Evolutionary conservation across 2,329 filamentous ascomycete species (phyloP).

Genomic region (Nakataea oryzae): DNA sequence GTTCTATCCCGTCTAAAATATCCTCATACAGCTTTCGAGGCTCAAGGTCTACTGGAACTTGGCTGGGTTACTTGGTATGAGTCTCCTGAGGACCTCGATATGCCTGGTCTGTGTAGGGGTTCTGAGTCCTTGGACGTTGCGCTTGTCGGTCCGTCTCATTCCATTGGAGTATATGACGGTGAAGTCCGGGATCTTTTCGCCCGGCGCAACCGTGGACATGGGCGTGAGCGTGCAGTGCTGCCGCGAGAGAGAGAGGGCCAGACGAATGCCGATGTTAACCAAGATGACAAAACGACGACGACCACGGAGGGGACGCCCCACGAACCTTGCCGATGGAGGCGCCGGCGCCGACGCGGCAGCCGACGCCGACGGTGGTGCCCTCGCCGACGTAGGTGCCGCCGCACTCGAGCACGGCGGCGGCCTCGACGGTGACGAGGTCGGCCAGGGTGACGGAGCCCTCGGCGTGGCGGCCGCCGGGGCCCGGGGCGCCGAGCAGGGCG

Average conservation of each 20-base stretch:
- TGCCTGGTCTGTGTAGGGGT: slow-evolving; percentile 56
- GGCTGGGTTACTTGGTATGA: slow-evolving; percentile 54
- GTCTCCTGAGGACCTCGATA: slow-evolving; percentile 53
- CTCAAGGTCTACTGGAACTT: slow-evolving; percentile 29
- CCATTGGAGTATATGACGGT: slow-evolving; percentile 62
- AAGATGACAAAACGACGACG: slow-evolving; percentile 2
- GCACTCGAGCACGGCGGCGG: slow-evolving; percentile 48
- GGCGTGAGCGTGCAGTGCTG: slow-evolving; percentile 64
- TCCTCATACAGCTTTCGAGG: background rate
- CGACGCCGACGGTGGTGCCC: slow-evolving; percentile 49
- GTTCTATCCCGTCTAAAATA: background rate
- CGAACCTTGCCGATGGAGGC: slow-evolving; percentile 53
- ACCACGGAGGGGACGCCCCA: slow-evolving; percentile 1
- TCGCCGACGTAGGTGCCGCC: slow-evolving; percentile 53
- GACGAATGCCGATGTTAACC: slow-evolving; percentile 9
- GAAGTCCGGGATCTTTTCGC: slow-evolving; percentile 51
- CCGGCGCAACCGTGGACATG: slow-evolving; percentile 45
- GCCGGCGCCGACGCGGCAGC: slow-evolving; percentile 47
- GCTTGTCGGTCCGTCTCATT: slow-evolving; percentile 43
- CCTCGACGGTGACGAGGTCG: slow-evolving; percentile 53
- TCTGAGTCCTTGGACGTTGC: slow-evolving; percentile 51
- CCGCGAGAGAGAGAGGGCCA: slow-evolving; percentile 13
- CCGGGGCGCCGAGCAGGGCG: slow-evolving; percentile 38
- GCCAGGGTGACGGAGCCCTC: slow-evolving; percentile 43
- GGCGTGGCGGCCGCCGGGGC: slow-evolving; percentile 16